Evolutionary conservation across 2,329 filamentous ascomycete species (phyloP).

Genomic region (Fusarium sp.): DNA sequence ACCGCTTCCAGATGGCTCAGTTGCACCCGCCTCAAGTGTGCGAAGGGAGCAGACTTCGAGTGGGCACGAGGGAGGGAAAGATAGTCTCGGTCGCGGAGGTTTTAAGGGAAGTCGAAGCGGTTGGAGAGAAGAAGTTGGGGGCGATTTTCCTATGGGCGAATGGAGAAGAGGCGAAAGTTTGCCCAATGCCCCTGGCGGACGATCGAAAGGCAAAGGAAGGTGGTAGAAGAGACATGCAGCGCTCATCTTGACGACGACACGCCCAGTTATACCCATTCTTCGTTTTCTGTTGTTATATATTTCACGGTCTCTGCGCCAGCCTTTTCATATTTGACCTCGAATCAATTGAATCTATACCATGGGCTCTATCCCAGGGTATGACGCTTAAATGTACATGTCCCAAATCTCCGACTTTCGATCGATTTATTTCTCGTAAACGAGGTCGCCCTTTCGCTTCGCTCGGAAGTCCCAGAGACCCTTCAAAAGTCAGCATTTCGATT

Average conservation of each 20-base stretch:
- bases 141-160: conserved; percentile 64
- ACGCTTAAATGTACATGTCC: conserved; percentile 58
- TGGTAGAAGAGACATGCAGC: conserved; percentile 40
- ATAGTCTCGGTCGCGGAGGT: conserved; percentile 50
- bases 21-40: conserved; percentile 69
- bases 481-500: conserved; percentile 38
- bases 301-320: conserved; percentile 18
- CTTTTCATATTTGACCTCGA: conserved; percentile 22
- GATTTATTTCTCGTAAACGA: conserved; percentile 79
- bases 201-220: conserved; percentile 47
- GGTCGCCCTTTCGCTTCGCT: conserved; percentile 88
- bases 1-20: conserved; percentile 77
- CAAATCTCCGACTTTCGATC: conserved; percentile 13
- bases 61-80: conserved; percentile 43
- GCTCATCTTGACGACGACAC: conserved; percentile 24
- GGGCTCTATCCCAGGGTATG: conserved; percentile 47
- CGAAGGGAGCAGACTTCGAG: conserved; percentile 42
- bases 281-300: conserved; percentile 8
- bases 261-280: conserved; percentile 47
- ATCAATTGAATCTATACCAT: conserved; percentile 36
- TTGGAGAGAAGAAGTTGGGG: conserved; percentile 54
- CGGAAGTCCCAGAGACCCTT: conserved; percentile 89
- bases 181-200: conserved; percentile 61
- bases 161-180: conserved; percentile 75
- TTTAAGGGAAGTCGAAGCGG: conserved; percentile 54